A percentile compares a stretch with the other conserved stretches of the same genome.
These are phyloP conservation scores for Xerocomellus intermedius DNA, from an alignment of 768 basidiomycete genomes.

Conservation along the genomic window DNA sequence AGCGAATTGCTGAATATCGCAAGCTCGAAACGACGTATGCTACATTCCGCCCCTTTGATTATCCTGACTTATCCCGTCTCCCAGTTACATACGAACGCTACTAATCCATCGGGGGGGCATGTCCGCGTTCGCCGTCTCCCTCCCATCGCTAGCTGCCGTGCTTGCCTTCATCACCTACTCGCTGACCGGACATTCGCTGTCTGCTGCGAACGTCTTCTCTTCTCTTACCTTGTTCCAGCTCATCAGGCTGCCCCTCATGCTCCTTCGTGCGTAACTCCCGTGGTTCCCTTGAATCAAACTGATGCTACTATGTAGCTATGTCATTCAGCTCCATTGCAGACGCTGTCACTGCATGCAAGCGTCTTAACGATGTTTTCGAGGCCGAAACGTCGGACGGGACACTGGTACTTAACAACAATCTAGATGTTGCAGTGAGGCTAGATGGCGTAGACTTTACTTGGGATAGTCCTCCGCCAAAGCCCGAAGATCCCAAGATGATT, in stretches of 20 bases:
- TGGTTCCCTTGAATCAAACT: neutral
- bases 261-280: constrained; percentile 42
- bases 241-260: constrained; percentile 78
- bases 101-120: constrained; percentile 64
- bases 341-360: constrained; percentile 73
- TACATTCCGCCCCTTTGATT: constrained; percentile 2
- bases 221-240: constrained; percentile 85
- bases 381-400: constrained; percentile 72
- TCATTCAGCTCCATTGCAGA: constrained; percentile 81
- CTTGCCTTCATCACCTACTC: constrained; percentile 76
- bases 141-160: constrained; percentile 80
- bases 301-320: constrained; percentile 43
- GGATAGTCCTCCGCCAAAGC: constrained; percentile 71
- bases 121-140: constrained; percentile 65
- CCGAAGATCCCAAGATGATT: constrained; percentile 28
- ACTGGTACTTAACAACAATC: constrained; percentile 48
- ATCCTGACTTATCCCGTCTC: neutral
- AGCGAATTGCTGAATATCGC: constrained; percentile 68
- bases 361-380: constrained; percentile 78
- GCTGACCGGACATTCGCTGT: constrained; percentile 61
- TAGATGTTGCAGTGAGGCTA: constrained; percentile 67
- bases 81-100: constrained; percentile 63
- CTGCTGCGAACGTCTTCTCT: constrained; percentile 76
- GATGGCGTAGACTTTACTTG: constrained; percentile 77
- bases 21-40: constrained; percentile 64